Evolutionary conservation across 306 rosid genomes (phyloP).

Genomic region (Malus sylvestris): DNA sequence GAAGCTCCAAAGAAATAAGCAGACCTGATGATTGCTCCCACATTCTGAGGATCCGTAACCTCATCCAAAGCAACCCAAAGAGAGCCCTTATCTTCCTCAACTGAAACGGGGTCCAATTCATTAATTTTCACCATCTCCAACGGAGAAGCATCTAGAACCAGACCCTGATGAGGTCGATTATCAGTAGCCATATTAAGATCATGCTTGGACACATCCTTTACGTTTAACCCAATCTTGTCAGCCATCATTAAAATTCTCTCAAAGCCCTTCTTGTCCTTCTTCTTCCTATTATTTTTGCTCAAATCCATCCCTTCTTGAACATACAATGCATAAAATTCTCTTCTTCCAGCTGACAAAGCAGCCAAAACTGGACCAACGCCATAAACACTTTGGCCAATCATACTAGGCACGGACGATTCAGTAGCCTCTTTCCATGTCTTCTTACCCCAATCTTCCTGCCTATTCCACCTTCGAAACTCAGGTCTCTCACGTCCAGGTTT

Average conservation of each 20-base stretch:
- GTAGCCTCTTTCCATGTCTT: constrained; percentile 87
- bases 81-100: constrained; percentile 53
- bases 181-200: constrained; percentile 93
- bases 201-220: constrained; percentile 75
- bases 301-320: constrained; percentile 88
- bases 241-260: constrained; percentile 72
- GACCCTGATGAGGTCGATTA: constrained; percentile 90
- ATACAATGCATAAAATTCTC: constrained; percentile 80
- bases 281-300: constrained; percentile 72
- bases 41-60: constrained; percentile 91
- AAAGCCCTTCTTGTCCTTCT: constrained; percentile 94
- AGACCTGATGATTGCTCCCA: constrained; percentile 90
- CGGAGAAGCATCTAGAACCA: constrained; percentile 85
- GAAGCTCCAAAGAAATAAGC: constrained; percentile 82
- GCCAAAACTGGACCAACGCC: constrained; percentile 98
- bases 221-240: constrained; percentile 50
- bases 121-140: constrained; percentile 77
- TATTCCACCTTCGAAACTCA: constrained; percentile 64
- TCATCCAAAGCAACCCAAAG: constrained; percentile 96
- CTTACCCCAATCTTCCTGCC: constrained; percentile 74
- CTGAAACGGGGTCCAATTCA: constrained; percentile 66
- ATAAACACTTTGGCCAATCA: constrained; percentile 83
- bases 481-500: constrained; percentile 47
- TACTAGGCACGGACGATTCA: constrained; percentile 66
- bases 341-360: constrained; percentile 80